Evolutionary conservation across 116 monocot species (phyloP).

Genomic region (Zostera marina): DNA sequence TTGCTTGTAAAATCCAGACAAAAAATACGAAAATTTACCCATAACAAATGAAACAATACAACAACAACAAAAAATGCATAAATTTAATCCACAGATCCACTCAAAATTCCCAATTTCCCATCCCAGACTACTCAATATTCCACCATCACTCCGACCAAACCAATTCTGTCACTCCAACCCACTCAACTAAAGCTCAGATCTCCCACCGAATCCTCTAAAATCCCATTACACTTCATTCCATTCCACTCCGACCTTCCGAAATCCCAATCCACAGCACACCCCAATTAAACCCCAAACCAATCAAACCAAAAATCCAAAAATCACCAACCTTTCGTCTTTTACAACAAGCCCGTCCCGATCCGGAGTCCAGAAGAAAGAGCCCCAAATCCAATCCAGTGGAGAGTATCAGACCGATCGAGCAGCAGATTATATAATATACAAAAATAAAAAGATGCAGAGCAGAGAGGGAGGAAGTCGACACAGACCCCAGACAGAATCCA

Average conservation of each 20-base stretch:
- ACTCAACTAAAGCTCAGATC: background rate
- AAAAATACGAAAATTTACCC: too few relatives aligned
- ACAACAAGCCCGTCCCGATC: too few relatives aligned
- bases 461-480: too few relatives aligned
- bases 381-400: too few relatives aligned
- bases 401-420: too few relatives aligned
- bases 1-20: too few relatives aligned
- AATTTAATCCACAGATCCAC: background rate
- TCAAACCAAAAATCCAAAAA: too few relatives aligned
- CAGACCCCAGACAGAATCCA: too few relatives aligned
- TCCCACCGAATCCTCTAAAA: background rate
- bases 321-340: too few relatives aligned
- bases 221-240: background rate
- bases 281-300: background rate
- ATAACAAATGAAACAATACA: background rate
- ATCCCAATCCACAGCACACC: background rate
- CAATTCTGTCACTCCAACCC: background rate
- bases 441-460: too few relatives aligned
- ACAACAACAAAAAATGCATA: background rate
- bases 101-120: background rate
- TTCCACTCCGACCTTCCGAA: background rate
- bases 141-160: background rate
- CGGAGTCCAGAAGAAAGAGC: too few relatives aligned
- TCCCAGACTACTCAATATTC: background rate
- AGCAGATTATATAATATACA: too few relatives aligned